Evolutionary conservation across 805 yeast genomes (phyloP), one percentile per base, ranked within the genome.

Genomic region (Kazachstania martiniae): DNA sequence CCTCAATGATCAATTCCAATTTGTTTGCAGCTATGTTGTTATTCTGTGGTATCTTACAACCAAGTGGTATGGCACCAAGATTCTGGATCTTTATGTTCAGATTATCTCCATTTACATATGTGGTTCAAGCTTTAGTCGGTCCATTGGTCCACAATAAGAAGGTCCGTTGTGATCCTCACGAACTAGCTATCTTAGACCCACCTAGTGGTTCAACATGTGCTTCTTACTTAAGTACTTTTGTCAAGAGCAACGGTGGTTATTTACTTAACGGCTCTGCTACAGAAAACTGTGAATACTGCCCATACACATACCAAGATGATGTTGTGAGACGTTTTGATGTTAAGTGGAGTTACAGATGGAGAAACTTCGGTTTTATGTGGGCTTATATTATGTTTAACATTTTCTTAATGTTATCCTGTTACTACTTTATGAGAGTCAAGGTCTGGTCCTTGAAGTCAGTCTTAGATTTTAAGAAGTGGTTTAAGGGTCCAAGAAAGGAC

Each of bases 301-400:
- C 73, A 23, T 61, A 70, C 46, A 42, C 58, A 10, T 44, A 53
- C 13, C 81, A 89, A 17, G 74, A 83, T 52, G 65, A 60, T 4
- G 85, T 63, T 54, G 70, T 85, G 56, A 57, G 41, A 0, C 39
- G 52, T 55, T 69, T 57, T 40, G 51, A 56, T 34, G 56, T 64
- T 31, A 41, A 41, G 18, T 65, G 61, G 55, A 34, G 42, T n/a
- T 61, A 70, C 44, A 71, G 76, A 60, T 74, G 83, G 82, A 72
- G 81, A 65, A 70, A 76, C 48, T 64, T 65, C 42, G 83, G 83
- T 44, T 63, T 75, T 42, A 60, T 70, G 54, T 59, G 62, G 59
- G 66, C 54, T 16, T 66, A 49, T 50, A 61, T 65, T 32, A 31
- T 49, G 19, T 59, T 66, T 53, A 65, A 66, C 44, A 41, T 60